Evolutionary conservation across 306 rosid genomes (phyloP).

Genomic region (Astragalus membranaceus): DNA sequence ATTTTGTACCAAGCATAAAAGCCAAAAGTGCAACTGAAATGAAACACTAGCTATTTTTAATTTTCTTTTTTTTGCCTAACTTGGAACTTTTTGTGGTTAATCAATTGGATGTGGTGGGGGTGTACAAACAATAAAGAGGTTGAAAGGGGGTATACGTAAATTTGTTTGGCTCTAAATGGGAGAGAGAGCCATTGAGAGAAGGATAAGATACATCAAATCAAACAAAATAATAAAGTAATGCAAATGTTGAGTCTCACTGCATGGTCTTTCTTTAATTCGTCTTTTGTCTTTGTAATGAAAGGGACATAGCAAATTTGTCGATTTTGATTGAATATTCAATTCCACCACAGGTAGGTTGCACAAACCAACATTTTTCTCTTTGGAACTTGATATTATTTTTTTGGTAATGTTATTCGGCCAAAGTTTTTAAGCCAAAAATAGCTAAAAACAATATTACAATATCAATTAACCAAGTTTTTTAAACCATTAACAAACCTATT

Average conservation of each 20-base stretch:
- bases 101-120: constrained; percentile 10
- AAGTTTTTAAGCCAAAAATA: no score
- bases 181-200: constrained; percentile 3
- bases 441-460: no score
- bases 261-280: constrained; percentile 25
- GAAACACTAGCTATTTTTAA: neutral
- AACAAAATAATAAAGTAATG: constrained; percentile 10
- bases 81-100: neutral
- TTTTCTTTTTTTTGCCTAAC: neutral
- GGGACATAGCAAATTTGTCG: constrained; percentile 25
- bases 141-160: neutral
- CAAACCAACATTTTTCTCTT: no score
- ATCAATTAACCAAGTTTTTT: no score
- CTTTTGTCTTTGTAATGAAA: constrained; percentile 24
- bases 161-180: constrained; percentile 28
- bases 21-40: neutral
- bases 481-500: no score
- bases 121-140: neutral
- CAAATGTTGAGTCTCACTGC: constrained; percentile 19
- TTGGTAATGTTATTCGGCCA: no score
- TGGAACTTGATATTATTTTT: no score
- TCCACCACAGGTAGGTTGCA: neutral
- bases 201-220: constrained; percentile 34
- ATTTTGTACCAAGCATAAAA: constrained; percentile 25
- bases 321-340: constrained; percentile 29